A percentile compares a stretch with the other conserved stretches of the same genome.
Evolutionary conservation across 371 early-diverging fungal species (phyloP).

Genomic region (Actinomortierella ambigua): DNA sequence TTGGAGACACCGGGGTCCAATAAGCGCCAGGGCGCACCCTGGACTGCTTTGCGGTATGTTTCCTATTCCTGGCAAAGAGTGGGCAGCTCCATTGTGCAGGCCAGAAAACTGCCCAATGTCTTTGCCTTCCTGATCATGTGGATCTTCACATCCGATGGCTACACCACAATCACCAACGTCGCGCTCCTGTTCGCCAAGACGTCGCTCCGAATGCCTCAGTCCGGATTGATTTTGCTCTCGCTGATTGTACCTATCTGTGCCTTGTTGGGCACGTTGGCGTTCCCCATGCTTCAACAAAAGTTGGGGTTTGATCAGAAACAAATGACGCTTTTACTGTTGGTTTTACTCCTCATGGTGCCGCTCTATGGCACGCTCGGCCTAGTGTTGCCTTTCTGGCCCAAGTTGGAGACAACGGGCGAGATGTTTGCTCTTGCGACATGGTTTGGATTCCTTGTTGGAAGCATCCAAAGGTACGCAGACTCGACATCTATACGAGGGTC

Average conservation of each 20-base stretch:
- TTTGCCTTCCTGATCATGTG: conserved; percentile 41
- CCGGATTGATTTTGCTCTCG: conserved; percentile 29
- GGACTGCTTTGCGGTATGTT: conserved; percentile 31
- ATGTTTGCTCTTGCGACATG: conserved; percentile 32
- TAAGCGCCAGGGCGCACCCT: conserved; percentile 15
- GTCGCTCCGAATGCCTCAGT: conserved; percentile 23
- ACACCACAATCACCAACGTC: conserved; percentile 40
- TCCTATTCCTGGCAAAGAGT: conserved; percentile 43
- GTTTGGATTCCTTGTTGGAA: conserved; percentile 35
- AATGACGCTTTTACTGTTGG: conserved; percentile 33
- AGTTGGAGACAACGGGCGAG: conserved; percentile 23
- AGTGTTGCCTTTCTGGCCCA: conserved; percentile 30
- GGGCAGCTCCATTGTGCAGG: conserved; percentile 33
- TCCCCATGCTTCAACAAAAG: conserved; percentile 19
- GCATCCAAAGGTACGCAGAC: conserved; percentile 38
- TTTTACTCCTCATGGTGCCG: conserved; percentile 35
- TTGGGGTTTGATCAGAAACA: conserved; percentile 32
- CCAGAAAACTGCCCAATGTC: conserved; percentile 36
- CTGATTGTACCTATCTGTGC: conserved; percentile 44
- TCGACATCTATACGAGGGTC: too few relatives aligned
- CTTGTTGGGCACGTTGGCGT: conserved; percentile 33
- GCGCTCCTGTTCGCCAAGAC: conserved; percentile 46
- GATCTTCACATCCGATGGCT: conserved; percentile 46
- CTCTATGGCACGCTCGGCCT: conserved; percentile 36
- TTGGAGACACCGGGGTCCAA: conserved; percentile 11